Evolutionary conservation across 257 asterid species (phyloP).

Genomic region (Gentiana macrophylla): DNA sequence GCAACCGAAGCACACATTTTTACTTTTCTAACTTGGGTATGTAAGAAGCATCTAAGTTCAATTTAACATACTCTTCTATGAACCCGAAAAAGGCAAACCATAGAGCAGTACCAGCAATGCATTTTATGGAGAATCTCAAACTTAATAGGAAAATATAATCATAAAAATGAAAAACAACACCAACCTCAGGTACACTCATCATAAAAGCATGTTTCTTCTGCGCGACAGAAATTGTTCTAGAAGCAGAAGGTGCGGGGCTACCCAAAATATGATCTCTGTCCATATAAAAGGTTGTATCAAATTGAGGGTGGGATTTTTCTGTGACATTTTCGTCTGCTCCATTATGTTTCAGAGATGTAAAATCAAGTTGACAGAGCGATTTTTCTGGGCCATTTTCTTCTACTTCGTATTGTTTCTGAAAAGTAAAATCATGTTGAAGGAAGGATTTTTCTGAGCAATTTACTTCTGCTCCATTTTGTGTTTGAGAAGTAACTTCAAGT

Average conservation of each 20-base stretch:
- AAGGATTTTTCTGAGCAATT: too few relatives aligned
- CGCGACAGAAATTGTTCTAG: slow-evolving; percentile 26
- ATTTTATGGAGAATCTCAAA: not conserved
- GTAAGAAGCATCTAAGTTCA: not conserved
- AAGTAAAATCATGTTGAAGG: slow-evolving; percentile 1
- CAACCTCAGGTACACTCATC: slow-evolving; percentile 78
- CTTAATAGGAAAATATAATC: not conserved
- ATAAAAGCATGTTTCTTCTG: slow-evolving; percentile 45
- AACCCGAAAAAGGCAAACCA: not conserved
- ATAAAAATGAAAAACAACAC: slow-evolving; percentile 7
- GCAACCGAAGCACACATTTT: not conserved
- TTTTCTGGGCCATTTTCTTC: slow-evolving; percentile 7
- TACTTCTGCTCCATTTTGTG: too few relatives aligned
- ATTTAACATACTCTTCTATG: not conserved
- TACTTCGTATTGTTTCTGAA: not conserved
- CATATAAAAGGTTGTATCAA: slow-evolving; percentile 6
- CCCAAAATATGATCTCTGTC: slow-evolving; percentile 17
- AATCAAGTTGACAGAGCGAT: not conserved
- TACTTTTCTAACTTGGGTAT: too few relatives aligned
- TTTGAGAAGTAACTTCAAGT: too few relatives aligned
- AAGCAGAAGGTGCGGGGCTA: slow-evolving; percentile 12
- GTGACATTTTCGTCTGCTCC: too few relatives aligned
- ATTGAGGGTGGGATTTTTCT: too few relatives aligned
- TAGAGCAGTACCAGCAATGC: not conserved
- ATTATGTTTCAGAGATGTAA: not conserved